phyloP scores from a whole-genome alignment of 768 basidiomycete species.

The Chalciporus chontae region DNA sequence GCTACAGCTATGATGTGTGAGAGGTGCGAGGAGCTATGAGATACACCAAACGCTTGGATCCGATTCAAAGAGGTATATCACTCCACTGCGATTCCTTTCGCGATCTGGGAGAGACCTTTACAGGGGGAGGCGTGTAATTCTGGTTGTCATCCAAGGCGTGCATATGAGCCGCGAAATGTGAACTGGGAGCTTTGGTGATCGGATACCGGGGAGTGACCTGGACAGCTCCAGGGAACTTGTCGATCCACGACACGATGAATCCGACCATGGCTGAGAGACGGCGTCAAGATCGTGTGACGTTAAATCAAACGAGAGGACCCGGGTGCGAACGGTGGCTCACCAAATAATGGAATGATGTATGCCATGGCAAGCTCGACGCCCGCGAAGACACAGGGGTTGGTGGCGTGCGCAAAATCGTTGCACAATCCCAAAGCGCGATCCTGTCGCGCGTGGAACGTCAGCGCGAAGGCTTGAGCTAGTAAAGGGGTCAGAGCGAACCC shows the following conservation, averaged over 20 bases:
- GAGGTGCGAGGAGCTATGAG: neutral
- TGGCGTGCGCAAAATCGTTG: slow-evolving; percentile 26
- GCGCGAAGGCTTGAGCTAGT: slow-evolving; percentile 16
- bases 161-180: slow-evolving; percentile 19
- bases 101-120: slow-evolving; percentile 4
- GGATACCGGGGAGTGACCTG: slow-evolving; percentile 23
- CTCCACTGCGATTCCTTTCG: slow-evolving; percentile 19
- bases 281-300: neutral
- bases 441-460: slow-evolving; percentile 29
- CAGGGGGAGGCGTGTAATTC: slow-evolving; percentile 12
- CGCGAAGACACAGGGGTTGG: slow-evolving; percentile 20
- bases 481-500: neutral
- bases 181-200: slow-evolving; percentile 32
- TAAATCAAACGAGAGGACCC: too few relatives aligned
- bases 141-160: slow-evolving; percentile 20
- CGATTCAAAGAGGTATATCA: slow-evolving; percentile 14
- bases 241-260: slow-evolving; percentile 23
- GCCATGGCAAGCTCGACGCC: slow-evolving; percentile 27
- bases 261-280: slow-evolving; percentile 19
- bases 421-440: slow-evolving; percentile 20
- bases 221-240: slow-evolving; percentile 26
- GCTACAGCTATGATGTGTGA: neutral
- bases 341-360: slow-evolving; percentile 24
- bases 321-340: slow-evolving; percentile 17
- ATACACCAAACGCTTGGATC: neutral